Conservation (phyloP, 176 grass and related monocot genomes). For the Carex myosuroides region DNA sequence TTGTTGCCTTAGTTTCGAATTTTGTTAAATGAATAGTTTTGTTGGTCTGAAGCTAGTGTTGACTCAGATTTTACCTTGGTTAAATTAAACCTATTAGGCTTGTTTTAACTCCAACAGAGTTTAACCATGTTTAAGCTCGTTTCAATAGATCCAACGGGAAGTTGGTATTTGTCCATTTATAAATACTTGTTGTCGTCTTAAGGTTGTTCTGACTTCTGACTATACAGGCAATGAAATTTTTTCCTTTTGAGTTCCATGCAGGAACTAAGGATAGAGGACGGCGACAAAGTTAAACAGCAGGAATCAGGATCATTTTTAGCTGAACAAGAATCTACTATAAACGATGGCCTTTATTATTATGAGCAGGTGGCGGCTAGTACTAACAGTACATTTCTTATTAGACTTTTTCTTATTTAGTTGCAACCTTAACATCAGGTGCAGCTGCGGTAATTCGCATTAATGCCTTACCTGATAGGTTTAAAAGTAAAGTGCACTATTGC, state of each 20-base stretch:
- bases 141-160: neutral
- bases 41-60: neutral
- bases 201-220: neutral
- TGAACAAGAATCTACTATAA: constrained; percentile 80
- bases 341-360: constrained; percentile 70
- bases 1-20: constrained; percentile 12
- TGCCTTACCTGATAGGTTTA: neutral
- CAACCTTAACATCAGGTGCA: constrained; percentile 1
- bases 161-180: neutral
- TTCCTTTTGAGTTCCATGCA: constrained; percentile 32
- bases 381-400: constrained; percentile 18
- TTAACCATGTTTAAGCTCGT: neutral
- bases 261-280: constrained; percentile 57
- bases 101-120: neutral
- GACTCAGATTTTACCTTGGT: neutral
- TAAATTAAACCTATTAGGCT: neutral
- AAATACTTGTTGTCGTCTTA: neutral
- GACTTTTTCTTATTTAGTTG: neutral
- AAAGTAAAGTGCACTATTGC: neutral
- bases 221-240: neutral
- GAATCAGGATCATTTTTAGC: constrained; percentile 57
- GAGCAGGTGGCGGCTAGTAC: constrained; percentile 58
- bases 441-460: constrained; percentile 1
- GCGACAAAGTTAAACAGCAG: constrained; percentile 31
- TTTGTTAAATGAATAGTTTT: neutral